Conservation (phyloP, 306 rosid species). For the Corylus avellana region DNA sequence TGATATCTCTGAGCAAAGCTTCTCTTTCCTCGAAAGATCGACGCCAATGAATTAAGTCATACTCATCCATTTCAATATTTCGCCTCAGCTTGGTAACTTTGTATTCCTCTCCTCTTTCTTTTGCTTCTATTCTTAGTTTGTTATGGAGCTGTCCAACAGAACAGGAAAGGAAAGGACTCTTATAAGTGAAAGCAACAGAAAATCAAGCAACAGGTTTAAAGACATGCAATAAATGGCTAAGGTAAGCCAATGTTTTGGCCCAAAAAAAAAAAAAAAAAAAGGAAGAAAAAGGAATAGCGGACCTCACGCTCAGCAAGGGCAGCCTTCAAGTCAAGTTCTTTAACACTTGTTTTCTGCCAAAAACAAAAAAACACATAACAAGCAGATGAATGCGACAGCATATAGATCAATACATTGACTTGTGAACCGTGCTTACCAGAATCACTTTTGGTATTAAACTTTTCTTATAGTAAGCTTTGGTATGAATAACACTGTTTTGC, state of each 20-base stretch:
- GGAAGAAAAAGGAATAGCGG: constrained; percentile 23
- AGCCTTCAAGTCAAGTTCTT: constrained; percentile 89
- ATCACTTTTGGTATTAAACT: constrained; percentile 56
- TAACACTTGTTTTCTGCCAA: constrained; percentile 81
- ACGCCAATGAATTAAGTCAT: constrained; percentile 88
- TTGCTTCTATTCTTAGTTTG: constrained; percentile 58
- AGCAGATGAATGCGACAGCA: constrained; percentile 31
- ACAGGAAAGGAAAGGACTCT: background rate
- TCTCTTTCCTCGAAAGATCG: constrained; percentile 94
- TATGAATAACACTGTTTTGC: constrained; percentile 63
- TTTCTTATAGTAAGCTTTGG: constrained; percentile 72
- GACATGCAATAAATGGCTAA: background rate
- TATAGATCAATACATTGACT: constrained; percentile 22
- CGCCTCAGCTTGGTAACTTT: constrained; percentile 68
- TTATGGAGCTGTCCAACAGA: constrained; percentile 48
- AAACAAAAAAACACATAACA: constrained; percentile 31
- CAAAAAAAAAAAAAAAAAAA: constrained; percentile 1
- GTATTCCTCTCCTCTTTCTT: constrained; percentile 76
- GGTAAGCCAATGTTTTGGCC: background rate
- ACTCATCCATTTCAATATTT: constrained; percentile 91
- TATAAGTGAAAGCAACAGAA: constrained; percentile 16
- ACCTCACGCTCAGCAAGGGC: constrained; percentile 93
- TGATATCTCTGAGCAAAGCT: constrained; percentile 86
- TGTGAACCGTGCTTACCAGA: constrained; percentile 57
- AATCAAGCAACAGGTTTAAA: background rate